Percentiles rank a stretch among this genome's conserved stretches.
These are phyloP conservation scores for Volvox africanus DNA, from an alignment of 139 green algal species.

Conservation along the genomic window DNA sequence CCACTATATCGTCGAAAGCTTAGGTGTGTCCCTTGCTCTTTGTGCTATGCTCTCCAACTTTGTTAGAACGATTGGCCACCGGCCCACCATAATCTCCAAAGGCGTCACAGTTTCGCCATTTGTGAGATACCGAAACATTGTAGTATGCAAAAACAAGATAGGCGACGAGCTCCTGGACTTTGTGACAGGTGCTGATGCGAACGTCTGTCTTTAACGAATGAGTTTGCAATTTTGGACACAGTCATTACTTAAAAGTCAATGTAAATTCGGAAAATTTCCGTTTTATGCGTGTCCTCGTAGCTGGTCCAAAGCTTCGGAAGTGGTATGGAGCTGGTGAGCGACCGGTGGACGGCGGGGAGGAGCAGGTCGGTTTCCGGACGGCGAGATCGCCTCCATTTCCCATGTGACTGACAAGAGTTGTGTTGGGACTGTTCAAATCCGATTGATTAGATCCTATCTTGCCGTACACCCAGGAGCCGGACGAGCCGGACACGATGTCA, in stretches of 20 bases:
- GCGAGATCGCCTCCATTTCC: no score
- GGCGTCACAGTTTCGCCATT: neutral
- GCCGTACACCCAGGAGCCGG: conserved; percentile 33
- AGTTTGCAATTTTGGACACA: no score
- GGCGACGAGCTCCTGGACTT: conserved; percentile 55
- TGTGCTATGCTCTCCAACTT: neutral
- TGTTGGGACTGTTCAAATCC: no score
- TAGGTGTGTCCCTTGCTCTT: neutral
- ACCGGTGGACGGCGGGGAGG: conserved; percentile 13
- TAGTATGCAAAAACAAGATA: conserved; percentile 18
- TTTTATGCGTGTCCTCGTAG: neutral
- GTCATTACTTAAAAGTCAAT: no score
- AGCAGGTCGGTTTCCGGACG: conserved; percentile 2
- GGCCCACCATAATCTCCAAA: neutral
- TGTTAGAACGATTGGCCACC: neutral
- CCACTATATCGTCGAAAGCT: neutral
- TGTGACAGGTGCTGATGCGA: conserved; percentile 10
- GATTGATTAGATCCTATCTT: no score
- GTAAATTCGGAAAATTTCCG: no score
- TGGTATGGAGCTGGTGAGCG: conserved; percentile 55
- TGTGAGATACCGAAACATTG: neutral
- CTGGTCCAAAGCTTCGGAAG: conserved; percentile 30
- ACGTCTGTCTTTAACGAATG: no score
- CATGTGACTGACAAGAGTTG: no score
- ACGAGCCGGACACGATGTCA: conserved; percentile 6